phyloP scores from a whole-genome alignment of 2,329 filamentous ascomycete genomes.

The Diaporthe vaccinii region DNA sequence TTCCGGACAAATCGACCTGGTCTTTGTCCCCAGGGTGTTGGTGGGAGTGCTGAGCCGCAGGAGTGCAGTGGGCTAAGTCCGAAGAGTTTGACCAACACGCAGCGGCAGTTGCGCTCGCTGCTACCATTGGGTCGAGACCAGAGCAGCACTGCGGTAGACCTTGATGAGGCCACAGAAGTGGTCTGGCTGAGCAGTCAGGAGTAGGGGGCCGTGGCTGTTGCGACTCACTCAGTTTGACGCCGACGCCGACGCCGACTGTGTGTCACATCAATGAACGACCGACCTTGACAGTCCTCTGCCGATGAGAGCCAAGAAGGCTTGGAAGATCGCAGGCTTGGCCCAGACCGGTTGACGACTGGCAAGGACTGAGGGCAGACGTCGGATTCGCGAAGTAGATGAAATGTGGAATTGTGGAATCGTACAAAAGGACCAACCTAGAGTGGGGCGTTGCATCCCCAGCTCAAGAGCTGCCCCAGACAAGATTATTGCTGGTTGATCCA shows the following conservation, averaged over 20 bases:
- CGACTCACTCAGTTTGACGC: slow-evolving; percentile 13
- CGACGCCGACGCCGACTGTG: slow-evolving; percentile 1
- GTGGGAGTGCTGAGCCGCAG: slow-evolving; percentile 35
- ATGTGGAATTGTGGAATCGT: slow-evolving; percentile 27
- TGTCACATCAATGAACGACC: neutral
- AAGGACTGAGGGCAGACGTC: neutral
- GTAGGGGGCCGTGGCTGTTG: slow-evolving; percentile 24
- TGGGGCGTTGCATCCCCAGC: slow-evolving; percentile 2
- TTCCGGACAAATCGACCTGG: slow-evolving; percentile 11
- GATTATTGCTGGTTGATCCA: neutral
- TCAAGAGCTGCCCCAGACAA: slow-evolving; percentile 11
- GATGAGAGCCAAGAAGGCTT: neutral
- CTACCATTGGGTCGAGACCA: slow-evolving; percentile 19
- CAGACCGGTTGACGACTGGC: neutral
- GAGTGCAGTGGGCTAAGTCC: slow-evolving; percentile 30
- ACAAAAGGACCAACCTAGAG: slow-evolving; percentile 14
- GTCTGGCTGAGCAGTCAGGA: slow-evolving; percentile 27
- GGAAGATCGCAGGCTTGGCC: slow-evolving; percentile 16
- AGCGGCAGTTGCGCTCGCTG: slow-evolving; percentile 18
- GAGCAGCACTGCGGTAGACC: slow-evolving; percentile 12
- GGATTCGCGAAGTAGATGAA: slow-evolving; percentile 28
- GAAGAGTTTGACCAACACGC: slow-evolving; percentile 28
- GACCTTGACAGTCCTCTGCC: neutral
- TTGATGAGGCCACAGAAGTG: slow-evolving; percentile 17
- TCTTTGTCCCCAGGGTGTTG: neutral